Evolutionary conservation across 345 rosid genomes (phyloP).

Genomic region (Eucalyptus microcorys): DNA sequence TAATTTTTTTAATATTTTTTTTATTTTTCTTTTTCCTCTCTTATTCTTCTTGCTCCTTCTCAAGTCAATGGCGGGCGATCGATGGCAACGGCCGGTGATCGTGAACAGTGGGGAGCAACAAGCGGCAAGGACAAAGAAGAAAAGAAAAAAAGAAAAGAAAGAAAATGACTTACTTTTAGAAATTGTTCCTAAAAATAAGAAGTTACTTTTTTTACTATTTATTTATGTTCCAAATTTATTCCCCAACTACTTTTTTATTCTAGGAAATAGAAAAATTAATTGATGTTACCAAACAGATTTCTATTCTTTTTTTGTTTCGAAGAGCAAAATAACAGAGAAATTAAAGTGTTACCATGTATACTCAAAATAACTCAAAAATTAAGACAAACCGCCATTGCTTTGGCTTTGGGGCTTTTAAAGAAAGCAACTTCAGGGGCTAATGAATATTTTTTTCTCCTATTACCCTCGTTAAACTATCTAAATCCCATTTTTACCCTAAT

Average conservation of each 20-base stretch:
- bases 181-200: too few relatives aligned
- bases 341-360: too few relatives aligned
- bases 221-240: accelerated
- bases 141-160: too few relatives aligned
- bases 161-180: too few relatives aligned
- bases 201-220: too few relatives aligned
- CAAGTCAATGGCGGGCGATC: accelerated
- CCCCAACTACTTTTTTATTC: accelerated
- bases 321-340: too few relatives aligned
- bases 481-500: neutral
- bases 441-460: neutral
- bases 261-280: too few relatives aligned
- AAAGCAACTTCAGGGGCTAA: neutral
- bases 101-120: too few relatives aligned
- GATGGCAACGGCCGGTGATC: accelerated
- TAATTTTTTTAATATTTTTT: too few relatives aligned
- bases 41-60: too few relatives aligned
- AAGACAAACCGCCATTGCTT: neutral
- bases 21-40: too few relatives aligned
- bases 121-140: too few relatives aligned
- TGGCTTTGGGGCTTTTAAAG: neutral
- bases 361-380: neutral
- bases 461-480: neutral
- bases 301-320: accelerated
- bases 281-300: accelerated